These are phyloP conservation scores for Fusarium clavum DNA, from an alignment of 2,329 filamentous ascomycete species.

Conservation along the genomic window DNA sequence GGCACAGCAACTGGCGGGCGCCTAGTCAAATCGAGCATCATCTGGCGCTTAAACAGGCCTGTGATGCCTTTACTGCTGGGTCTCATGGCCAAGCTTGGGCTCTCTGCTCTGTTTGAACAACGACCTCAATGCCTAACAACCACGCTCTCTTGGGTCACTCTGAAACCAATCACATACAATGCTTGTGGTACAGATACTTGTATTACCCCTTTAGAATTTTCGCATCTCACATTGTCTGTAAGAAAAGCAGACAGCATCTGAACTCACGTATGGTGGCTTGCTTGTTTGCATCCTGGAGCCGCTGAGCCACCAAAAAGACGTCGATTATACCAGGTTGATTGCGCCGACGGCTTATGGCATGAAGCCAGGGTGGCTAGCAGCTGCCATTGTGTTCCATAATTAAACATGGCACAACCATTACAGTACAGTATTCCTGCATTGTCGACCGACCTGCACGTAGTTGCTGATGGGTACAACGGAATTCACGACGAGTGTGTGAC, in stretches of 20 bases:
- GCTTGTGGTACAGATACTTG: not conserved
- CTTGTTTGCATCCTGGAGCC: constrained; percentile 5
- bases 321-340: constrained; percentile 35
- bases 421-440: not conserved
- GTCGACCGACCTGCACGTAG: not conserved
- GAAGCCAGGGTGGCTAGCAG: not conserved
- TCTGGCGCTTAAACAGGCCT: constrained; percentile 30
- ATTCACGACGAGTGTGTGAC: not conserved
- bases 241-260: not conserved
- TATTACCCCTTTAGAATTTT: not conserved
- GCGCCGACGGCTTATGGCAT: constrained; percentile 14
- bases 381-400: not conserved
- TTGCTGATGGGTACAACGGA: not conserved
- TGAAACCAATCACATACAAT: constrained; percentile 28
- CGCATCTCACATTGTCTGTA: not conserved
- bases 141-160: not conserved
- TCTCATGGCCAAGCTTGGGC: not conserved
- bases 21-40: constrained; percentile 26
- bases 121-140: constrained; percentile 1
- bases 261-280: constrained; percentile 13
- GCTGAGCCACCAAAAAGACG: constrained; percentile 43
- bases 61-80: constrained; percentile 1
- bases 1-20: constrained; percentile 28
- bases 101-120: constrained; percentile 1
- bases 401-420: not conserved